Base-by-base conservation (phyloP, 2,329 filamentous ascomycete species). In the Fusarium sulawesiense region DNA sequence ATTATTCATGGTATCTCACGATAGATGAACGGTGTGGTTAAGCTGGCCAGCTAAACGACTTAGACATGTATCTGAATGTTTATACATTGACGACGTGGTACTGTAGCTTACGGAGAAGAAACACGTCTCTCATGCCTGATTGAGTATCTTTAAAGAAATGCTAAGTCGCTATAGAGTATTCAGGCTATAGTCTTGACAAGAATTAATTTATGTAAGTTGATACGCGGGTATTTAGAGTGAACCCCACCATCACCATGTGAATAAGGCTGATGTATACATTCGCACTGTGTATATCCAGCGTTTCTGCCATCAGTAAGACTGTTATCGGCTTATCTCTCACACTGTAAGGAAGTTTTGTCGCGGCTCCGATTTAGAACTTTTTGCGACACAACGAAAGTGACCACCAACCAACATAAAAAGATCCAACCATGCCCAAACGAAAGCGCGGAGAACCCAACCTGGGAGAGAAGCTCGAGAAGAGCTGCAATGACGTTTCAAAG, bases 401-500 rank as follows among this genome's bases (percentile, higher is more conserved):
- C 25, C 32, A 37, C 45, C 58, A 27, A 45, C 29, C 29, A 59
- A 61, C 64, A 70, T 68, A 57, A 71, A 70, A 71, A 59, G 48
- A 32, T 30, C 45, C 44, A 50, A 56, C 61, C 30, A 89, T 89
- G 87, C 80, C 83, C 37, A 91, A 91, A 80, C 83, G 88, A 70
- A 89, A 89, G 81, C 83, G 87, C 62, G 71, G 77, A 60, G 82
- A 85, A 47, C 78, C 80, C 30, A 80, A 77, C 60, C 78, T 88
- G 47, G 81, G 84, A 11, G 81, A 84, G 11, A 83, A 84, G 65
- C 81, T 90, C n/a, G 79, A 83, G 11, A 85, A 87, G 71, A 82
- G 85, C 73, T 84, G 86, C 68, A 88, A 88, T 75, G 84, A 89
- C 37, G 83, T 95, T 11, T 85, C 86, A 66, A 86, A 88, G 61